A percentile compares a stretch with the other conserved stretches of the same genome.
Conservation (phyloP, 306 rosid genomes). For the Castanopsis chinensis region DNA sequence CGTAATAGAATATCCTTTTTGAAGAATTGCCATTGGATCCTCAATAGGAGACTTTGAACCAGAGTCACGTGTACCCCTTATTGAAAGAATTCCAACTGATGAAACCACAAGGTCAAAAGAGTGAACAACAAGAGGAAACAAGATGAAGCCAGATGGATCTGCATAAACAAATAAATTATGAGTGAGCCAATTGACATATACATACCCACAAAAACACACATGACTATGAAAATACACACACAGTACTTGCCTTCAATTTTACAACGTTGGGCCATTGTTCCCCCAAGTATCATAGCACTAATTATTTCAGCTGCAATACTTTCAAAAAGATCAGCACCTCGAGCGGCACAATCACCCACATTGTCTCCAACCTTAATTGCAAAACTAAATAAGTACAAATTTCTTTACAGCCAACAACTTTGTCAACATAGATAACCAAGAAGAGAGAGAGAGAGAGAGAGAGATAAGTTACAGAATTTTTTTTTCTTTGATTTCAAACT, state of each 20-base stretch:
- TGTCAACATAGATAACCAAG: neutral
- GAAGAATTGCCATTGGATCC: slow-evolving; percentile 96
- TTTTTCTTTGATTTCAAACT: neutral
- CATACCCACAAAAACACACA: slow-evolving; percentile 3
- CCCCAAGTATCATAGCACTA: slow-evolving; percentile 99
- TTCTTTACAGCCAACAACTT: slow-evolving; percentile 10
- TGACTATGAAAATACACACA: slow-evolving; percentile 11
- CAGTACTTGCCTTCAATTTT: slow-evolving; percentile 74
- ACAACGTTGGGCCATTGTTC: slow-evolving; percentile 92
- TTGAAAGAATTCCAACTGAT: slow-evolving; percentile 85
- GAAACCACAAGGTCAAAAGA: slow-evolving; percentile 93
- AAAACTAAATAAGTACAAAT: slow-evolving; percentile 21
- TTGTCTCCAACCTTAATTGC: slow-evolving; percentile 89
- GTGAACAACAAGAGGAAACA: slow-evolving; percentile 98
- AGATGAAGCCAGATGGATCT: slow-evolving; percentile 99
- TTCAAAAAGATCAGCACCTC: slow-evolving; percentile 99
- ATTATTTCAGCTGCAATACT: slow-evolving; percentile 98
- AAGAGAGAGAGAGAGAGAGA: slow-evolving; percentile 7
- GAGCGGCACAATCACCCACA: slow-evolving; percentile 98
- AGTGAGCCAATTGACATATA: slow-evolving; percentile 29
- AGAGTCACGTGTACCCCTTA: slow-evolving; percentile 83
- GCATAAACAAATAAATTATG: slow-evolving; percentile 38
- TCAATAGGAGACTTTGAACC: slow-evolving; percentile 66
- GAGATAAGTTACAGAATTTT: neutral
- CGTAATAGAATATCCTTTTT: slow-evolving; percentile 90